Percentiles rank a stretch among this genome's conserved stretches.
phyloP scores from a whole-genome alignment of 306 rosid species.

The Dalbergia cultrata region DNA sequence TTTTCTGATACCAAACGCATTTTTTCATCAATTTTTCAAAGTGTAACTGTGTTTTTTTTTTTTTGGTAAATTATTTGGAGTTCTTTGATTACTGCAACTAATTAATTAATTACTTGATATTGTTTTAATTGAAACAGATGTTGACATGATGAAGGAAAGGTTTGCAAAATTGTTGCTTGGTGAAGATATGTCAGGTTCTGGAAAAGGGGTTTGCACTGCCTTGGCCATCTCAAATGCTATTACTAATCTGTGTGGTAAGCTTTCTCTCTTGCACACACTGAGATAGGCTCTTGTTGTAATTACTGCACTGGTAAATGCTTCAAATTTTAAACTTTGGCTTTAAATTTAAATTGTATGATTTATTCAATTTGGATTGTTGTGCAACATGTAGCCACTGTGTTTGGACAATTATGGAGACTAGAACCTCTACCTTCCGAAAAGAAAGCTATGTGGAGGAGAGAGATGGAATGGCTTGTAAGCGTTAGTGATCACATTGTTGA shows the following conservation, averaged over 20 bases:
- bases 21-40: too few relatives aligned
- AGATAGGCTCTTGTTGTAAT: not conserved
- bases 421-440: constrained; percentile 76
- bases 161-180: constrained; percentile 93
- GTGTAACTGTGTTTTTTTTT: not conserved
- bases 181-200: constrained; percentile 98
- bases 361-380: constrained; percentile 35
- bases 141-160: constrained; percentile 93
- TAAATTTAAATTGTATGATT: constrained; percentile 5
- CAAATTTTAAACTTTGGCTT: not conserved
- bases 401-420: constrained; percentile 95
- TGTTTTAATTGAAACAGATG: constrained; percentile 54
- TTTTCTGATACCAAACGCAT: too few relatives aligned
- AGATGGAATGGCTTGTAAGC: constrained; percentile 87
- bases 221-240: constrained; percentile 94
- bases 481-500: constrained; percentile 92
- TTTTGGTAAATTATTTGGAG: constrained; percentile 8
- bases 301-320: constrained; percentile 12
- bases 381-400: constrained; percentile 71
- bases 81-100: constrained; percentile 27
- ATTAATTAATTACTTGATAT: constrained; percentile 10
- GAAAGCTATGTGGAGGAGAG: constrained; percentile 89
- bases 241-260: constrained; percentile 91
- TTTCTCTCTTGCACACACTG: not conserved
- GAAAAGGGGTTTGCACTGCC: constrained; percentile 94